A percentile compares a stretch with the other conserved stretches of the same genome.
Evolutionary conservation across 2,329 filamentous ascomycete species (phyloP).

Genomic region (Fusarium sp.): DNA sequence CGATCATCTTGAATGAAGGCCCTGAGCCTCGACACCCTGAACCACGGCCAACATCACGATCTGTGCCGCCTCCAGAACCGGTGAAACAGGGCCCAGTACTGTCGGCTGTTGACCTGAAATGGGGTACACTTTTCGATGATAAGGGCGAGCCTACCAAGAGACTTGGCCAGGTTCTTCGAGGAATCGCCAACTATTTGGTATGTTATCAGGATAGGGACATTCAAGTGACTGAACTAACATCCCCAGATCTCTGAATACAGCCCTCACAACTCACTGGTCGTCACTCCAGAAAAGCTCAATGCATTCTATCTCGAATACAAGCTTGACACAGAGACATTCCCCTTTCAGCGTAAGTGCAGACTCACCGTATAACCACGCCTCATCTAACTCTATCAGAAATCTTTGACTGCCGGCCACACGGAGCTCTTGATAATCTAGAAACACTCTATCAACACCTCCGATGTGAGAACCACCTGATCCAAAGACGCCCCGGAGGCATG

Average conservation of each 20-base stretch:
- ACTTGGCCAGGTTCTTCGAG: slow-evolving; percentile 75
- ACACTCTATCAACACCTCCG: slow-evolving; percentile 63
- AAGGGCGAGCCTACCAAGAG: slow-evolving; percentile 73
- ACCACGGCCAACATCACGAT: background rate
- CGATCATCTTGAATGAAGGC: slow-evolving; percentile 39
- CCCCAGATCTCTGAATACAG: slow-evolving; percentile 45
- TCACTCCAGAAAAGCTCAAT: slow-evolving; percentile 79
- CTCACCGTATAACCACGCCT: too few relatives aligned
- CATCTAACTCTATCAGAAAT: slow-evolving; percentile 52
- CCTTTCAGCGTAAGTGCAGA: slow-evolving; percentile 67
- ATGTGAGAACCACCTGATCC: slow-evolving; percentile 73
- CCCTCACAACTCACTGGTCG: slow-evolving; percentile 62
- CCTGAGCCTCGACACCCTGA: slow-evolving; percentile 6
- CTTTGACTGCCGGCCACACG: slow-evolving; percentile 55
- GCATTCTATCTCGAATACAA: slow-evolving; percentile 76
- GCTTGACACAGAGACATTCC: slow-evolving; percentile 71
- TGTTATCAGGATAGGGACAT: slow-evolving; percentile 35
- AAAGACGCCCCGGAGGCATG: slow-evolving; percentile 57
- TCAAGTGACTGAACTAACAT: background rate
- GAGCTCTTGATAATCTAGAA: slow-evolving; percentile 41
- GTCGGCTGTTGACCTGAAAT: slow-evolving; percentile 72
- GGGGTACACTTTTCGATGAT: slow-evolving; percentile 78
- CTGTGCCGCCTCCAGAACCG: slow-evolving; percentile 8
- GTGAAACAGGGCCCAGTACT: background rate
- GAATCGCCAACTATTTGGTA: slow-evolving; percentile 79